Base-by-base conservation (phyloP, 2,329 filamentous ascomycete genomes). In the Phialophora chinensis region DNA sequence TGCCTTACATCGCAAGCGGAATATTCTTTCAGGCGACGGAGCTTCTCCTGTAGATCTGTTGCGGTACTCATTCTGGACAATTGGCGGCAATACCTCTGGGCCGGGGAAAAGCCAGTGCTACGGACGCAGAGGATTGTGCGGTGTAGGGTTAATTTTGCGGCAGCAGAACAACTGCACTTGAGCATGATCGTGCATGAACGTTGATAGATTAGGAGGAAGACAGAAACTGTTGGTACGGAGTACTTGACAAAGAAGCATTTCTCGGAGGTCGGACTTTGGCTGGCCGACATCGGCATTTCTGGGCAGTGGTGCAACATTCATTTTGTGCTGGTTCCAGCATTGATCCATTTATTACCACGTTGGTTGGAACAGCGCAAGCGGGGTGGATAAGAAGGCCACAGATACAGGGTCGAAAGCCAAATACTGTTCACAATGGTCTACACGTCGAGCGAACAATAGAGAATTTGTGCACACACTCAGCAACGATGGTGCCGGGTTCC, bases 1-100 rank as follows among this genome's bases (percentile, higher is more conserved):
- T 3, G 8, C 14, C 66, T 63, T 74, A 81, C 80, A 77, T 82
- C 80, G 65, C 80, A 82, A 14, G 79, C 79, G 27, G 79, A 80
- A 68, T 76, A 81, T 23, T 78, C 75, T 10, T 65, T 62, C 23
- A 73, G 60, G 2, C 31, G 70, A 23, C 72, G 66, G 23, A 81
- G 70, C 66, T 78, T 78, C 49, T 79, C 73, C 47, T 79, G 72
- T 29, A 78, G 72, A 14, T 75, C 70, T 25, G 50, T 20, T n/a
- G 20, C 25, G 20, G 27, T 42, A 53, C 12, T 23, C 31, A 61
- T 42, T 42, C 7, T 53, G 11, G 49, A 52, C 10, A 12, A 27
- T 14, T 27, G 49, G 49, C 10, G 14, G 25, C 49, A 14, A 29
- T 8, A 5, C 25, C 4, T 52, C 10, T 4, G 8, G 14, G 49